These are phyloP conservation scores for Aspergillus sp. DNA, from an alignment of 2,329 filamentous ascomycete species.

Conservation along the genomic window DNA sequence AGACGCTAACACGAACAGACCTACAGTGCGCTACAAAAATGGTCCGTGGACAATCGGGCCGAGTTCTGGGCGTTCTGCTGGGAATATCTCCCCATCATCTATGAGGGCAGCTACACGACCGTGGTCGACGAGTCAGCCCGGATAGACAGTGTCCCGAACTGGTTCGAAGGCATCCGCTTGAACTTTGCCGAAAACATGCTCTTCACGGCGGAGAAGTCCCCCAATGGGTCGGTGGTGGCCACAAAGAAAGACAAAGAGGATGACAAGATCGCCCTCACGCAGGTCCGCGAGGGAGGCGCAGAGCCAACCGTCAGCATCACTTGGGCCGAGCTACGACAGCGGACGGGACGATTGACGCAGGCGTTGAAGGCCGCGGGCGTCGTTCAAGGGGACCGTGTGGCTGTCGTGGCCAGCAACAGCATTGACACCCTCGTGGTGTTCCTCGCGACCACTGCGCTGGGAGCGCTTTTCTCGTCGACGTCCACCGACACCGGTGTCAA, in stretches of 20 bases:
- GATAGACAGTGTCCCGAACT: conserved; percentile 69
- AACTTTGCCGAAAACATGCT: conserved; percentile 83
- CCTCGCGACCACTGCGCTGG: conserved; percentile 66
- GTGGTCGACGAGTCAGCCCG: conserved; percentile 68
- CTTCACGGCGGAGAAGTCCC: conserved; percentile 49
- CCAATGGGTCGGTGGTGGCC: conserved; percentile 41
- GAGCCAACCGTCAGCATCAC: conserved; percentile 51
- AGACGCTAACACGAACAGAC: background rate
- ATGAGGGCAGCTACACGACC: conserved; percentile 56
- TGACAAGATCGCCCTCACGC: conserved; percentile 65
- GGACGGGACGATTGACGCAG: conserved; percentile 59
- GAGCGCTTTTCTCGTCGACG: conserved; percentile 71
- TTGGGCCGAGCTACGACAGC: conserved; percentile 63
- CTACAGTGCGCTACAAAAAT: conserved; percentile 67
- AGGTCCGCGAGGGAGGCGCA: conserved; percentile 48
- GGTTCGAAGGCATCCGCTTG: conserved; percentile 71
- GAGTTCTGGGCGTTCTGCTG: conserved; percentile 68
- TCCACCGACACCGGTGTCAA: conserved; percentile 82
- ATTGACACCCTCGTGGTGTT: conserved; percentile 71
- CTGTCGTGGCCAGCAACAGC: conserved; percentile 71
- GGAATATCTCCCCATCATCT: conserved; percentile 58
- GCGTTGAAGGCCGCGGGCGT: conserved; percentile 68
- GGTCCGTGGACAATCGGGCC: conserved; percentile 60
- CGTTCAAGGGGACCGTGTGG: conserved; percentile 68
- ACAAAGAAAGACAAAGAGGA: conserved; percentile 67